Evolutionary conservation across 2,329 filamentous ascomycete species (phyloP).

Genomic region (Gaeumannomyces tritici): DNA sequence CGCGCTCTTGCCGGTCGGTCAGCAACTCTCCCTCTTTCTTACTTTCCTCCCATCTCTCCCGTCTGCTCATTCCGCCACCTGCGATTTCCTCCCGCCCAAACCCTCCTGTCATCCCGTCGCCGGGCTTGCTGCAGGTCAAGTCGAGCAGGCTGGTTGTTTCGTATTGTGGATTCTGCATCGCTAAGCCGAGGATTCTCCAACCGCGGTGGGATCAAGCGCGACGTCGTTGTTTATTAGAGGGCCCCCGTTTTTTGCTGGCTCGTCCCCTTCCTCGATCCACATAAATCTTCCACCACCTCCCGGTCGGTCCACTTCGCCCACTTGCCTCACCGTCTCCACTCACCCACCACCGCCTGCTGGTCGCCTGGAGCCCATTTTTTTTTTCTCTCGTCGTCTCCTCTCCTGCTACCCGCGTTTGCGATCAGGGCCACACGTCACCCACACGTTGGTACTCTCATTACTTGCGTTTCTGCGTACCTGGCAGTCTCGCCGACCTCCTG

Average conservation of each 20-base stretch:
- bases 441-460: background rate
- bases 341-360: conserved; percentile 1
- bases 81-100: background rate
- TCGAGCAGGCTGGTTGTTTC: background rate
- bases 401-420: background rate
- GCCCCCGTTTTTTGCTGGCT: conserved; percentile 3
- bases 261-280: conserved; percentile 3
- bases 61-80: background rate
- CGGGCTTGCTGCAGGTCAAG: background rate
- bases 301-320: conserved; percentile 4
- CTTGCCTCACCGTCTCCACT: conserved; percentile 3
- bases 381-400: background rate
- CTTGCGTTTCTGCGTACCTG: background rate
- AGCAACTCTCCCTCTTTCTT: background rate
- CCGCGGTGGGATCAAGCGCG: background rate
- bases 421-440: background rate
- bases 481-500: background rate
- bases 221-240: conserved; percentile 1
- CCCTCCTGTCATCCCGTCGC: background rate
- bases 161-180: background rate
- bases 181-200: background rate
- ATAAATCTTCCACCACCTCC: conserved; percentile 5
- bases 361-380: background rate
- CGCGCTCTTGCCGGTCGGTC: background rate
- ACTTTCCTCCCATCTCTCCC: background rate